Percentiles rank a stretch among this genome's conserved stretches.
phyloP scores from a whole-genome alignment of 23 red algal species.

The Gracilaria domingensis region DNA sequence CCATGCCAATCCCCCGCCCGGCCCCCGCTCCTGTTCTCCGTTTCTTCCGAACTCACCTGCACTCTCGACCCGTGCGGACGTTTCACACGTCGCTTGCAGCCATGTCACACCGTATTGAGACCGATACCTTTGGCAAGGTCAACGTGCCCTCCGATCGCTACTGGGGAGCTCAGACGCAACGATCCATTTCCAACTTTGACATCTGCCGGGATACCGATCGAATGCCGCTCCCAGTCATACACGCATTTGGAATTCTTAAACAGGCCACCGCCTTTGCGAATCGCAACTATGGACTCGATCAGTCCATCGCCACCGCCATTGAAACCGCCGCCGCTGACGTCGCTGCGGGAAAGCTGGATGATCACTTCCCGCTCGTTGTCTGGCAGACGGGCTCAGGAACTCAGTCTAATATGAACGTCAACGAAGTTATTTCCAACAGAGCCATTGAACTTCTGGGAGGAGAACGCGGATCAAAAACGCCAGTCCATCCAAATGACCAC shows the following conservation, averaged over 20 bases:
- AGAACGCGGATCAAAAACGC: slow-evolving; percentile 82
- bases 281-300: slow-evolving; percentile 71
- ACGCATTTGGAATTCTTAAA: slow-evolving; percentile 92
- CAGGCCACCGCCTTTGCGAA: slow-evolving; percentile 89
- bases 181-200: slow-evolving; percentile 95
- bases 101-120: slow-evolving; percentile 66
- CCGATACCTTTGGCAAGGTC: slow-evolving; percentile 90
- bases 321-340: slow-evolving; percentile 90
- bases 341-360: slow-evolving; percentile 79
- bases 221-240: slow-evolving; percentile 93
- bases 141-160: slow-evolving; percentile 83
- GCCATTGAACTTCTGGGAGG: slow-evolving; percentile 97
- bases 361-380: slow-evolving; percentile 98
- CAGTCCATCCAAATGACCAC: slow-evolving; percentile 99
- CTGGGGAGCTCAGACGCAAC: slow-evolving; percentile 97
- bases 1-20: background rate
- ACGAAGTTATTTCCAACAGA: slow-evolving; percentile 97
- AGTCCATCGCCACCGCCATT: slow-evolving; percentile 72
- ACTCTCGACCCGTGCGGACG: background rate
- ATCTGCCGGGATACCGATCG: slow-evolving; percentile 86
- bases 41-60: background rate
- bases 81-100: background rate
- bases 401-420: slow-evolving; percentile 99
- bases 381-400: slow-evolving; percentile 99
- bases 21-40: background rate